Evolutionary conservation across 371 early-diverging fungal genomes (phyloP).

Genomic region (Nosema muscidifuracis): DNA sequence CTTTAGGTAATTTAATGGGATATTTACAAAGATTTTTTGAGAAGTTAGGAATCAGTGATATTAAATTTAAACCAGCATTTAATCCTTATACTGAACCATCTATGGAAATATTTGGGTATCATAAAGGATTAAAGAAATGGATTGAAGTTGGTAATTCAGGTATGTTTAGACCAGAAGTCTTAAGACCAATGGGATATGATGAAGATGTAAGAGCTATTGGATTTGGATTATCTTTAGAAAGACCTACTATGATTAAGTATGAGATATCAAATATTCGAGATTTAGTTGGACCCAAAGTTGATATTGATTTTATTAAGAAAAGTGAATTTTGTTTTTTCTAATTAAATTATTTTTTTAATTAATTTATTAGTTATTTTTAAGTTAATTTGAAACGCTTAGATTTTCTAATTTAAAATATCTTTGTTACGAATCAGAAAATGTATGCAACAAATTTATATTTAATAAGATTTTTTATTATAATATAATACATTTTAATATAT

Average conservation of each 20-base stretch:
- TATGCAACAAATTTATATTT: too few relatives aligned
- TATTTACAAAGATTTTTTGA: constrained; percentile 88
- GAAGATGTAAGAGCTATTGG: constrained; percentile 92
- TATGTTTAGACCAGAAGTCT: constrained; percentile 99
- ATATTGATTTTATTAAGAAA: constrained; percentile 79
- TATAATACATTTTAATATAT: too few relatives aligned
- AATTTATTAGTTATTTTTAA: background rate
- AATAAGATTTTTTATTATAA: too few relatives aligned
- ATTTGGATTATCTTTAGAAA: constrained; percentile 95
- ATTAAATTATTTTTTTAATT: constrained; percentile 7
- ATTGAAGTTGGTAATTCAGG: constrained; percentile 99
- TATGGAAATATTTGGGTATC: constrained; percentile 99
- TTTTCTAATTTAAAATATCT: too few relatives aligned
- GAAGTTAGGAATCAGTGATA: constrained; percentile 84
- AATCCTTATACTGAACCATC: constrained; percentile 99
- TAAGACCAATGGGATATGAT: constrained; percentile 85
- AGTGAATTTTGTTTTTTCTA: constrained; percentile 68
- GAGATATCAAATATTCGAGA: constrained; percentile 90
- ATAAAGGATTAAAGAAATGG: constrained; percentile 82
- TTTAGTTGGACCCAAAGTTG: constrained; percentile 93
- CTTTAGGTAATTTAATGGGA: constrained; percentile 90
- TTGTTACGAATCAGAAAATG: too few relatives aligned
- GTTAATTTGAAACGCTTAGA: too few relatives aligned
- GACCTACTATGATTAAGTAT: constrained; percentile 99
- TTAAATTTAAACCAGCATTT: constrained; percentile 98